Conservation (phyloP, 2,329 filamentous ascomycete species). For the Dothideomycetes sp. region DNA sequence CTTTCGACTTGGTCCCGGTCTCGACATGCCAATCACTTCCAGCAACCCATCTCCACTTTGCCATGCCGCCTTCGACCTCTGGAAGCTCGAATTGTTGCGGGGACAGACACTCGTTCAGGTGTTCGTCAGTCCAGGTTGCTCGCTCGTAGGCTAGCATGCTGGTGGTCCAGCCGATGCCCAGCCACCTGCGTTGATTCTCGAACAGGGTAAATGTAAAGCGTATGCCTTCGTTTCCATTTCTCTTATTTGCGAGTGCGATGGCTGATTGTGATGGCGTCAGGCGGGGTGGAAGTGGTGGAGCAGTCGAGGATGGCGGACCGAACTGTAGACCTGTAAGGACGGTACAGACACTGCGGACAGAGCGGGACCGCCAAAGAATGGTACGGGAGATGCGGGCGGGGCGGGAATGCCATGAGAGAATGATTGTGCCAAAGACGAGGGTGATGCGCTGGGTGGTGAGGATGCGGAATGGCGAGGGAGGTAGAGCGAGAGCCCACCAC, state of each 20-base stretch:
- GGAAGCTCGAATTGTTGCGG: slow-evolving; percentile 63
- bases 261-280: slow-evolving; percentile 27
- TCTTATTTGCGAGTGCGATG: slow-evolving; percentile 30
- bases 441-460: slow-evolving; percentile 79
- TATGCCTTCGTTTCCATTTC: slow-evolving; percentile 53
- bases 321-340: slow-evolving; percentile 75
- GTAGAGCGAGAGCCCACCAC: slow-evolving; percentile 75
- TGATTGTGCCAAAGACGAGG: slow-evolving; percentile 74
- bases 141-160: slow-evolving; percentile 86
- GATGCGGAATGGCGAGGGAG: slow-evolving; percentile 56
- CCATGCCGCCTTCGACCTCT: slow-evolving; percentile 51
- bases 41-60: slow-evolving; percentile 72
- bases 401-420: slow-evolving; percentile 84
- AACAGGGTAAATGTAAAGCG: slow-evolving; percentile 95
- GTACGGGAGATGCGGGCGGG: slow-evolving; percentile 75
- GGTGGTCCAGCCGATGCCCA: slow-evolving; percentile 89
- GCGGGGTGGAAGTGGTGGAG: slow-evolving; percentile 27
- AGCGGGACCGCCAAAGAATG: slow-evolving; percentile 79
- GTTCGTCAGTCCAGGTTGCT: slow-evolving; percentile 89
- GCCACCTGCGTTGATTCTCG: slow-evolving; percentile 92
- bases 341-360: slow-evolving; percentile 56
- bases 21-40: slow-evolving; percentile 81
- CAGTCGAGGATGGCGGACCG: slow-evolving; percentile 31
- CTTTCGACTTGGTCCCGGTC: slow-evolving; percentile 37
- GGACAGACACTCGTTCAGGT: slow-evolving; percentile 67